Evolutionary conservation across 179 eudicot genomes (phyloP).

Genomic region (Pouteria campechiana): DNA sequence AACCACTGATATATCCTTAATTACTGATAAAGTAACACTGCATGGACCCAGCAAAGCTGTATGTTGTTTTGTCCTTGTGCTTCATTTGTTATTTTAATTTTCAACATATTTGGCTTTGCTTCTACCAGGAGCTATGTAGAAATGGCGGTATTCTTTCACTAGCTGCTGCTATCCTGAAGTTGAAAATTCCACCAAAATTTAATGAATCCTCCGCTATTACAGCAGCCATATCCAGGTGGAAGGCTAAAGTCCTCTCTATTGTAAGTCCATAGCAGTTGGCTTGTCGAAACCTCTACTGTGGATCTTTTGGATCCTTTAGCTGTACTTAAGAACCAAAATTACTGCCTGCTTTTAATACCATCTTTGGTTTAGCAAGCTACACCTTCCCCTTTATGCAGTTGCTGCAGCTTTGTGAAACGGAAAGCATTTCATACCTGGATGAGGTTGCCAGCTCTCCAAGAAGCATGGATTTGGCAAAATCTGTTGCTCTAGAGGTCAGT

Average conservation of each 20-base stretch:
- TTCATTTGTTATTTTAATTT: conserved; percentile 6
- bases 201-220: conserved; percentile 33
- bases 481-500: conserved; percentile 71
- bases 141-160: conserved; percentile 76
- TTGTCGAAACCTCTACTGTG: too few species aligned
- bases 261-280: conserved; percentile 44
- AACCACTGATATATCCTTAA: too few species aligned
- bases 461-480: conserved; percentile 69
- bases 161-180: conserved; percentile 50
- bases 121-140: conserved; percentile 79
- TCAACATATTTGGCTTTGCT: too few species aligned
- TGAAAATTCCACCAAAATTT: conserved; percentile 27
- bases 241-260: conserved; percentile 69
- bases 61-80: conserved; percentile 1
- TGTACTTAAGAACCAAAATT: neutral
- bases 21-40: too few species aligned
- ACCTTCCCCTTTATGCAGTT: conserved; percentile 41
- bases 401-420: conserved; percentile 85
- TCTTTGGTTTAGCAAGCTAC: conserved; percentile 1
- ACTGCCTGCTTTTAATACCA: neutral
- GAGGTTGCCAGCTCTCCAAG: conserved; percentile 64
- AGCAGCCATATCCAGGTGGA: conserved; percentile 66
- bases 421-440: conserved; percentile 77
- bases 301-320: neutral
- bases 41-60: too few species aligned